A percentile compares a stretch with the other conserved stretches of the same genome.
These are phyloP conservation scores for Neonectria neomacrospora DNA, from an alignment of 2,329 filamentous ascomycete species.

Conservation along the genomic window DNA sequence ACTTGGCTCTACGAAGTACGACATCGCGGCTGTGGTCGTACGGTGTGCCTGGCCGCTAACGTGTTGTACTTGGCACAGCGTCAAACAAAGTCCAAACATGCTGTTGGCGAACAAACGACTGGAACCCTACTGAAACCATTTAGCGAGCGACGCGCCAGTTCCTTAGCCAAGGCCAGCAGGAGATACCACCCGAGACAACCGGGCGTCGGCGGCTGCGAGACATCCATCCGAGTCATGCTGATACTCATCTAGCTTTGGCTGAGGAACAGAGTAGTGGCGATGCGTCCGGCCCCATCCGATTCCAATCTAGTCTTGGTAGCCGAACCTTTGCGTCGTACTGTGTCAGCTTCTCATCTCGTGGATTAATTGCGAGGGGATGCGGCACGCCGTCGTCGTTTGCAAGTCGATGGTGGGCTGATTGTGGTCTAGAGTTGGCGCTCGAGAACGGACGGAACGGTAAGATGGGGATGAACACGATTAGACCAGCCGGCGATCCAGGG, in stretches of 20 bases:
- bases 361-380: conserved; percentile 1
- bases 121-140: neutral
- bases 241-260: neutral
- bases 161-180: neutral
- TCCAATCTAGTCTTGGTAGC: neutral
- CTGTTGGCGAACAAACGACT: neutral
- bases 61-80: conserved; percentile 1
- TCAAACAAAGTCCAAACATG: neutral
- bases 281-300: neutral
- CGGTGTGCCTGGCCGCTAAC: neutral
- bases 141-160: conserved; percentile 6
- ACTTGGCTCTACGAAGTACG: conserved; percentile 1
- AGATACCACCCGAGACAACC: conserved; percentile 5
- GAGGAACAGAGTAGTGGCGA: neutral
- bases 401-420: neutral
- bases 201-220: neutral
- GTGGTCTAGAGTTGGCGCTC: neutral
- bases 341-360: neutral
- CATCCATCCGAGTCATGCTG: neutral
- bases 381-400: neutral
- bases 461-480: neutral
- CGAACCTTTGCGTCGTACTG: neutral
- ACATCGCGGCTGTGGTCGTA: neutral
- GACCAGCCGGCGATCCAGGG: conserved; percentile 10
- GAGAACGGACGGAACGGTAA: neutral